Evolutionary conservation across 345 rosid species (phyloP).

Genomic region (Cardamine occulta): DNA sequence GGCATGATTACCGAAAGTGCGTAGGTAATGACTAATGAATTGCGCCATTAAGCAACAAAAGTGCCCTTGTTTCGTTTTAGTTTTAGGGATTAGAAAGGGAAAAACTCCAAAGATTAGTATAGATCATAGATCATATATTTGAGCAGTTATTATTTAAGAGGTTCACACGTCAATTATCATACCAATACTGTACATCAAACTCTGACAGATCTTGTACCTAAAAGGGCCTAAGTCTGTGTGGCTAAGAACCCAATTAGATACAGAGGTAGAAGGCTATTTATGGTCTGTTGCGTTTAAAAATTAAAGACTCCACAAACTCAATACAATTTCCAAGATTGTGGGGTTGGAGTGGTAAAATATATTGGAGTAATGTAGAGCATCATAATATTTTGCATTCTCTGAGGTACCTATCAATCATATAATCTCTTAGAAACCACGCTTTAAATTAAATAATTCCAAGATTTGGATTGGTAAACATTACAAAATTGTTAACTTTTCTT

Average conservation of each 20-base stretch:
- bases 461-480: not conserved
- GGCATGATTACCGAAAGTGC: constrained; percentile 42
- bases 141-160: constrained; percentile 24
- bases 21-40: constrained; percentile 36
- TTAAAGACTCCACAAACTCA: not conserved
- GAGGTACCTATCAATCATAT: not conserved
- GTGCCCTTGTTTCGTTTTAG: constrained; percentile 6
- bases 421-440: not conserved
- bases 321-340: not conserved
- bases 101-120: constrained; percentile 3
- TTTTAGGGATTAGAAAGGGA: constrained; percentile 15
- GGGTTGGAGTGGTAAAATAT: not conserved
- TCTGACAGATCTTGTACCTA: constrained; percentile 13
- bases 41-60: constrained; percentile 31
- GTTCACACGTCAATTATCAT: constrained; percentile 25
- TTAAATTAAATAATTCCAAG: not conserved
- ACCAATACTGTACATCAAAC: constrained; percentile 12
- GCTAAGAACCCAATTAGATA: constrained; percentile 20
- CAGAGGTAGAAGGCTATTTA: not conserved
- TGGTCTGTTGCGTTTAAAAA: not conserved
- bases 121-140: constrained; percentile 15
- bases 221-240: constrained; percentile 17
- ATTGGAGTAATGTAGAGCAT: not conserved
- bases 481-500: not conserved
- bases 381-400: not conserved